Percentiles rank a stretch among this genome's conserved stretches.
Conservation (phyloP, 108 stramenopile species). For the Aurantiochytrium sp. region DNA sequence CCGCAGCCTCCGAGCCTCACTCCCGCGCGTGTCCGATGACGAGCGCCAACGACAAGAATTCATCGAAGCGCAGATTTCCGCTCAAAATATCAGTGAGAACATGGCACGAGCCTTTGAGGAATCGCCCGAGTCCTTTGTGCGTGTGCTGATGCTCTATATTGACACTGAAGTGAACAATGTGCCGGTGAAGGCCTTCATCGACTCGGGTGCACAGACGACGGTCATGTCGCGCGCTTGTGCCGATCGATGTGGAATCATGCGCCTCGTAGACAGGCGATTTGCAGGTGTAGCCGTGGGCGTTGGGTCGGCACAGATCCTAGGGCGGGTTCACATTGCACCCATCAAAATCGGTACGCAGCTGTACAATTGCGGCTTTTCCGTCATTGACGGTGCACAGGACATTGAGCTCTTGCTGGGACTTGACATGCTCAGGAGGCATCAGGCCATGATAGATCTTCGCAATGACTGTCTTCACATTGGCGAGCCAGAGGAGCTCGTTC, state of each 20-base stretch:
- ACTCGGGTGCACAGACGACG: conserved; percentile 84
- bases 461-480: conserved; percentile 33
- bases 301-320: conserved; percentile 82
- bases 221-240: conserved; percentile 75
- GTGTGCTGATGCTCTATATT: conserved; percentile 89
- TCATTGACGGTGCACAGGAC: conserved; percentile 74
- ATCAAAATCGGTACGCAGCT: conserved; percentile 59
- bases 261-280: conserved; percentile 76
- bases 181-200: conserved; percentile 81
- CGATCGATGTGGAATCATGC: conserved; percentile 61
- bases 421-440: conserved; percentile 89
- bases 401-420: conserved; percentile 91
- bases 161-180: conserved; percentile 70
- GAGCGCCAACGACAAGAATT: neutral
- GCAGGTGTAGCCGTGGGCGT: conserved; percentile 80
- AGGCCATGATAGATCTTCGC: conserved; percentile 75
- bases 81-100: conserved; percentile 34
- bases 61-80: neutral
- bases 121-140: conserved; percentile 82
- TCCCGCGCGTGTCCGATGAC: neutral
- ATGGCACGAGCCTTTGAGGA: conserved; percentile 67
- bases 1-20: too few species aligned
- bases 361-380: conserved; percentile 61
- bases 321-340: conserved; percentile 68
- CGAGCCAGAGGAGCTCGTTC: neutral